Evolutionary conservation across 179 eudicot species (phyloP), one percentile per base, ranked within the genome.

Genomic region (Beta macrorhiza): DNA sequence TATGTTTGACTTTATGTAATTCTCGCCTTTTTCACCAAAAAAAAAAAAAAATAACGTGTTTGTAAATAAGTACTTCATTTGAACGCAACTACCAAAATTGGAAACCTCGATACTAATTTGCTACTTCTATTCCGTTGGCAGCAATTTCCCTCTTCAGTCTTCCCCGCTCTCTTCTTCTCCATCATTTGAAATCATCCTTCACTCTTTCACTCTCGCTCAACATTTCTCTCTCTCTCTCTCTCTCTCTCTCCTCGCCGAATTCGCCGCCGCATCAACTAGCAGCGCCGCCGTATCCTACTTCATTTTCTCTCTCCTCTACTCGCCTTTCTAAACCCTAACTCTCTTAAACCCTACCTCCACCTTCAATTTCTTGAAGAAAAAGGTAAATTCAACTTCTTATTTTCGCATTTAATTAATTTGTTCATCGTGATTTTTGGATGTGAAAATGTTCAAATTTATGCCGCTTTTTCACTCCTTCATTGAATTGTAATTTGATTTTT

Each of bases 301-400:
- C 7, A 8, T 14, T 63, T 63, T 3, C 20, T 3, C 63, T 17
- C 11, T 9, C 37, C 25, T 25, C 32, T 32, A 22, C 5, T 7
- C 25, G 32, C 15, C 10, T 63, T 15, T 22, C 45, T 42, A 78
- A 67, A 67, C 80, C 80, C 80, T 78, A 78, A 53, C 52, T 7
- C 63, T 67, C 52, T 59, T 77, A 77, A 78, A 67, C 74, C 80
- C 74, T 47, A 67, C 1, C n/a, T 7, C 37, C 42, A 37, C 42
- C 42, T 37, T 37, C 45, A 45, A 0, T 16, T 44, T 56, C 3
- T 16, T 8, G 45, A 19, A 22, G 29, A 37, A 37, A 44, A 14
- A 67, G 80, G 53, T 78, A 67, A 6, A 25, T 67, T 65, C 64
- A 4, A 9, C 16, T 19, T 19, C 20, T 37, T 15, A 7, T 49